A percentile compares a stretch with the other conserved stretches of the same genome.
These are phyloP conservation scores for Cytidiella melzeri DNA, from an alignment of 768 basidiomycete genomes.

Conservation along the genomic window DNA sequence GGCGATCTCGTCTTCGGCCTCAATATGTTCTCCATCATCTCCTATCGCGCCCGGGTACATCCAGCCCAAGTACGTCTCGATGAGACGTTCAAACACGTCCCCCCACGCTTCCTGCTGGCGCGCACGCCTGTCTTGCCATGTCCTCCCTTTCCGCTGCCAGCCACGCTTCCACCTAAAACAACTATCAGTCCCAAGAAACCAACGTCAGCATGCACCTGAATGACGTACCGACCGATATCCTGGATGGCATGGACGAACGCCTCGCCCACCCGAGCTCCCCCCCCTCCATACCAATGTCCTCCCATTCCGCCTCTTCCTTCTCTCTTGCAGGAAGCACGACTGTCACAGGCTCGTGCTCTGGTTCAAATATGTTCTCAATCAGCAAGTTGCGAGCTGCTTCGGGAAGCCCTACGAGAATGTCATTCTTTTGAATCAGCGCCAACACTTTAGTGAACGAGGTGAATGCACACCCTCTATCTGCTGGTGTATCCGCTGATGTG, in stretches of 20 bases:
- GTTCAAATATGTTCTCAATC: neutral
- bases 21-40: slow-evolving; percentile 3
- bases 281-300: neutral
- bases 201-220: neutral
- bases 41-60: neutral
- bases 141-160: neutral
- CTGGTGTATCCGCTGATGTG: neutral
- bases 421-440: neutral
- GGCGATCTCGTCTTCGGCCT: slow-evolving; percentile 2
- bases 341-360: neutral
- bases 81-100: neutral
- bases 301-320: neutral
- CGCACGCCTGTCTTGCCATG: neutral
- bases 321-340: neutral
- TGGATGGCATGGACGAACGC: neutral
- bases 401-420: neutral
- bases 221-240: neutral
- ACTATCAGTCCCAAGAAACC: neutral
- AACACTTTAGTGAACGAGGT: neutral
- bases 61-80: neutral
- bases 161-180: neutral
- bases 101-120: neutral
- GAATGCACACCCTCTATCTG: neutral
- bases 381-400: neutral
- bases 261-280: neutral